These are phyloP conservation scores for Gaeumannomyces tritici DNA, from an alignment of 2,329 filamentous ascomycete genomes.

Conservation along the genomic window DNA sequence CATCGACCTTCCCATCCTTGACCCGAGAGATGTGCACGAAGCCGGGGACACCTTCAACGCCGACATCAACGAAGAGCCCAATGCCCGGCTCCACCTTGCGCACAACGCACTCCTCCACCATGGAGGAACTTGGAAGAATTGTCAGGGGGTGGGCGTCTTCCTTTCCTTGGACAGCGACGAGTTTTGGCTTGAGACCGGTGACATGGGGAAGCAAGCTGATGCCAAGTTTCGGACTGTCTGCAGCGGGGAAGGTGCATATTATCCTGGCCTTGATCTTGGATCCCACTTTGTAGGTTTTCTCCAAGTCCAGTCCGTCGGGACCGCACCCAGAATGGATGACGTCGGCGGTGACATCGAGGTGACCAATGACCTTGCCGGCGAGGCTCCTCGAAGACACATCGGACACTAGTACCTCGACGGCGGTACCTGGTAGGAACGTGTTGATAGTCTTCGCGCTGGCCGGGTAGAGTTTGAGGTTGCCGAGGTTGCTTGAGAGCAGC, in stretches of 20 bases:
- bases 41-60: constrained; percentile 57
- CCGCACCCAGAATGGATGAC: constrained; percentile 77
- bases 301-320: constrained; percentile 58
- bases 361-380: constrained; percentile 82
- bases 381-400: constrained; percentile 69
- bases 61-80: constrained; percentile 72
- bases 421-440: constrained; percentile 84
- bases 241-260: constrained; percentile 75
- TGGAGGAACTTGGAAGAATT: constrained; percentile 59
- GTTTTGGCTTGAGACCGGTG: constrained; percentile 47
- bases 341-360: constrained; percentile 85
- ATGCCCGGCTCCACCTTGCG: constrained; percentile 69
- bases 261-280: constrained; percentile 79
- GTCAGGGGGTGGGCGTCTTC: constrained; percentile 34
- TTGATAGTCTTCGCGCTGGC: constrained; percentile 77
- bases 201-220: constrained; percentile 85
- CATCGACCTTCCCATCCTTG: constrained; percentile 82
- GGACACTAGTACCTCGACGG: constrained; percentile 73
- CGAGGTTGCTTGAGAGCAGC: constrained; percentile 59
- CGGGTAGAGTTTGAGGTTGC: constrained; percentile 56
- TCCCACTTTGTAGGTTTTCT: constrained; percentile 71
- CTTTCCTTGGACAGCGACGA: constrained; percentile 24
- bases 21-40: constrained; percentile 94
- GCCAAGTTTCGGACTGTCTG: constrained; percentile 74
- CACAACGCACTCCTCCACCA: constrained; percentile 69